Base-by-base conservation (phyloP, 805 yeast genomes). In the Saturnispora galanensis region DNA sequence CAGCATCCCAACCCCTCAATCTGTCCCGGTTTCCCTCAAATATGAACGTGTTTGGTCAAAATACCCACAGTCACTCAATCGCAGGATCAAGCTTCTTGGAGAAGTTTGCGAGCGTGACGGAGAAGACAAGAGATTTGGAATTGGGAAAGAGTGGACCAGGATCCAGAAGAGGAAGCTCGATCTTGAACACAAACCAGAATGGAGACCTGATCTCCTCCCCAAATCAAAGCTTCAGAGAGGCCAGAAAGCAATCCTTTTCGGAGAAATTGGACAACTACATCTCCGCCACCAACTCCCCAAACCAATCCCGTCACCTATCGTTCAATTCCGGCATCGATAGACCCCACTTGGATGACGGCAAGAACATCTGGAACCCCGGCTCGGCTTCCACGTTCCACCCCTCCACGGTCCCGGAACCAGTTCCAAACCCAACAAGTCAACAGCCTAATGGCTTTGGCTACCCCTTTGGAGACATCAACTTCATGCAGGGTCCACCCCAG, bases 51-150 rank as follows among this genome's bases (percentile, higher is more conserved):
- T 73, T 78, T 52, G 81, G 79, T 2, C 69, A 84, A 8, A 81
- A 42, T 9, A 15, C 35, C 5, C n/a, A 45, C 15, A 44, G 42
- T 7, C 44, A 41, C 13, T 30, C 44, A 10, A 16, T 56, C 34
- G 63, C 63, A 2, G 52, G 64, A 7, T 64, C 69, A 15, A 66
- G 74, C 40, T 80, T 80, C 54, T 63, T 80, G 49, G 80, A 76
- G 50, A 79, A 78, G 60, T 80, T 80, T 54, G 67, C 81, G 6
- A 66, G 77, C 2, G 81, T 80, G 13, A 81, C 83, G 6, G 85
- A 80, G 46, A 81, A 82, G 39, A 80, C 87, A 0, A 67, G 82
- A 53, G 87, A 80, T 51, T 67, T 79, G 38, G 85, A 79, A 52
- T 46, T 51, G 13, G 50, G 43, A 17, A 42, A 46, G 9, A 21